Percentiles rank a stretch among this genome's conserved stretches.
These are phyloP conservation scores for Suhomyces vadensis DNA, from an alignment of 805 yeast species.

Conservation along the genomic window DNA sequence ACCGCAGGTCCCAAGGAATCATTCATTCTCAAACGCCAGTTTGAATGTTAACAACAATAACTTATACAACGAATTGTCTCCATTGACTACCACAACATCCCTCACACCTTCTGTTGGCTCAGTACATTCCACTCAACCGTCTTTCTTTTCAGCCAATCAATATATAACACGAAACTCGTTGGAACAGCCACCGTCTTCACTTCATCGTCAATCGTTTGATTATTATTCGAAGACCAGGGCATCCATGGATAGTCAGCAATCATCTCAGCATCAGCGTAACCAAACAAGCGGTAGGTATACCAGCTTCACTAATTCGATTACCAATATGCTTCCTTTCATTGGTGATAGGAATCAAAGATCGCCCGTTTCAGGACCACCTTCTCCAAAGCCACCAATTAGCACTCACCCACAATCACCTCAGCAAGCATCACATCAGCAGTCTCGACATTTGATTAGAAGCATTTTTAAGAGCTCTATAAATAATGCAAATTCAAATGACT, in stretches of 20 bases:
- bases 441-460: conserved; percentile 29
- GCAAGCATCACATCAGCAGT: conserved; percentile 13
- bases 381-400: conserved; percentile 14
- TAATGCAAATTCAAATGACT: conserved; percentile 1
- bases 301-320: conserved; percentile 37
- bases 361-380: conserved; percentile 19
- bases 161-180: conserved; percentile 38
- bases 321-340: conserved; percentile 45
- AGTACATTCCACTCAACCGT: conserved; percentile 43
- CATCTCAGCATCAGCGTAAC: conserved; percentile 15
- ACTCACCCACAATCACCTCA: conserved; percentile 14
- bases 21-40: conserved; percentile 13
- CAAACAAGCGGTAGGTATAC: conserved; percentile 25
- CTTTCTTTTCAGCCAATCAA: conserved; percentile 46
- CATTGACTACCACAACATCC: conserved; percentile 46
- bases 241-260: conserved; percentile 32
- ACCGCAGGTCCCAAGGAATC: conserved; percentile 9
- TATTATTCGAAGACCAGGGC: conserved; percentile 28
- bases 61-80: conserved; percentile 33
- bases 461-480: conserved; percentile 16
- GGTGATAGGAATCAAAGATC: conserved; percentile 30
- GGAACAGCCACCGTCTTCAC: conserved; percentile 34
- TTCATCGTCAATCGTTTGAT: conserved; percentile 35
- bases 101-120: conserved; percentile 43
- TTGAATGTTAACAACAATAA: conserved; percentile 7